Evolutionary conservation across 371 early-diverging fungal genomes (phyloP).

Genomic region (Apophysomyces elegans): DNA sequence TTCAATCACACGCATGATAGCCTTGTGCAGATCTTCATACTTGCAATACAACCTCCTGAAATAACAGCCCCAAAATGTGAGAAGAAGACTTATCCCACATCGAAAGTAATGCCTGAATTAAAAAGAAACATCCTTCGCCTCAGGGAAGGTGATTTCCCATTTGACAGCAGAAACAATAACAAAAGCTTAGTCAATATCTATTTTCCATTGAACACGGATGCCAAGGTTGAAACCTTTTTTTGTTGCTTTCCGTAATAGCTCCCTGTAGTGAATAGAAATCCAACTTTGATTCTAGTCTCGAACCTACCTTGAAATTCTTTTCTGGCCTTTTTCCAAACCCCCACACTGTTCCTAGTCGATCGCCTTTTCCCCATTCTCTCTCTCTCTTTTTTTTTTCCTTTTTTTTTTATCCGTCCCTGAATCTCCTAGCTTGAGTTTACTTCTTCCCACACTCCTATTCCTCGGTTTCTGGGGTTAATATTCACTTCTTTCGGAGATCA

Average conservation of each 20-base stretch:
- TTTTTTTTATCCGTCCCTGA: background rate
- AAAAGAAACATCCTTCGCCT: background rate
- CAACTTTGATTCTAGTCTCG: constrained; percentile 6
- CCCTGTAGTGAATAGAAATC: background rate
- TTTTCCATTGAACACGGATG: no score
- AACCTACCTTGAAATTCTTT: background rate
- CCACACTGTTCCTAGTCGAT: background rate
- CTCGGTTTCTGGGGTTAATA: background rate
- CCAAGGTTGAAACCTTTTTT: no score
- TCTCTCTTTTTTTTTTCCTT: no score
- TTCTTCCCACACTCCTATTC: background rate
- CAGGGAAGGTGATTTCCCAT: background rate
- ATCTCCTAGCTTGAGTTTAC: background rate
- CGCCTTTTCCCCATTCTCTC: background rate
- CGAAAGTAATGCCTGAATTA: background rate
- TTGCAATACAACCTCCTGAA: constrained; percentile 14
- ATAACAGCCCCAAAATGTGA: constrained; percentile 7
- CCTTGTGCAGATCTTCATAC: constrained; percentile 14
- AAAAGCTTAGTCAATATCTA: background rate
- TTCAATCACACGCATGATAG: constrained; percentile 12
- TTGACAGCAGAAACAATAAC: background rate
- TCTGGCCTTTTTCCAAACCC: background rate
- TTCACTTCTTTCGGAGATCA: background rate
- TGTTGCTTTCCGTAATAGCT: background rate
- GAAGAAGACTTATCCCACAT: constrained; percentile 9